Evolutionary conservation across 2,329 filamentous ascomycete genomes (phyloP).

Genomic region (Paecilomyces sp.): DNA sequence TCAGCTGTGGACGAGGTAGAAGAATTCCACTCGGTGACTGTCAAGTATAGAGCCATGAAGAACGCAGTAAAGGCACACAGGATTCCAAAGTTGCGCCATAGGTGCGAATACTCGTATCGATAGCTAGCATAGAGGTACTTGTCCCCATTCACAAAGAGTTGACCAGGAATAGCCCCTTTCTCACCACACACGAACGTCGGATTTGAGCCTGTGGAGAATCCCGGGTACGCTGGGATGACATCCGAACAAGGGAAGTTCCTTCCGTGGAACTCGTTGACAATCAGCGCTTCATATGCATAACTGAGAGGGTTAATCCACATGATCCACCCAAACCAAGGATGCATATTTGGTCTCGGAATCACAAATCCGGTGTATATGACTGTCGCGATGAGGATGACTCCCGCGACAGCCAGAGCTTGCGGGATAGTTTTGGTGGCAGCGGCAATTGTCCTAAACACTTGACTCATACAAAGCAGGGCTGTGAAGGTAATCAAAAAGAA

Average conservation of each 20-base stretch:
- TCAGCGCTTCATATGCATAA: slow-evolving; percentile 58
- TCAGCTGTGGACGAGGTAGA: slow-evolving; percentile 58
- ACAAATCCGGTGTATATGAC: slow-evolving; percentile 63
- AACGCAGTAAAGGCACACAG: slow-evolving; percentile 56
- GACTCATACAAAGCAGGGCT: slow-evolving; percentile 51
- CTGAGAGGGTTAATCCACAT: slow-evolving; percentile 58
- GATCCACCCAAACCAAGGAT: slow-evolving; percentile 61
- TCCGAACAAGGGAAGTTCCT: slow-evolving; percentile 50
- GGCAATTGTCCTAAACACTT: slow-evolving; percentile 54
- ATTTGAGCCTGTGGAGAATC: slow-evolving; percentile 32
- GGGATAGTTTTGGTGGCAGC: slow-evolving; percentile 55
- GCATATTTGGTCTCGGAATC: slow-evolving; percentile 51
- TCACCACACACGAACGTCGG: slow-evolving; percentile 45
- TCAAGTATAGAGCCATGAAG: slow-evolving; percentile 58
- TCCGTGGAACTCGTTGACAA: slow-evolving; percentile 53
- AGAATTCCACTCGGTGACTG: slow-evolving; percentile 59
- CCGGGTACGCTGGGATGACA: slow-evolving; percentile 39
- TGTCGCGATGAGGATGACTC: slow-evolving; percentile 48
- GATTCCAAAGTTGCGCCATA: slow-evolving; percentile 65
- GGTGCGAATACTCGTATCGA: slow-evolving; percentile 49
- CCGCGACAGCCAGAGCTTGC: slow-evolving; percentile 53
- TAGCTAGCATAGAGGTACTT: slow-evolving; percentile 52
- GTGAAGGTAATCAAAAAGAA: slow-evolving; percentile 56
- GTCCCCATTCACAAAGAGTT: slow-evolving; percentile 52
- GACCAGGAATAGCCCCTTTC: slow-evolving; percentile 46